Evolutionary conservation across 768 basidiomycete genomes (phyloP).

Genomic region (Hirschioporus abietinus): DNA sequence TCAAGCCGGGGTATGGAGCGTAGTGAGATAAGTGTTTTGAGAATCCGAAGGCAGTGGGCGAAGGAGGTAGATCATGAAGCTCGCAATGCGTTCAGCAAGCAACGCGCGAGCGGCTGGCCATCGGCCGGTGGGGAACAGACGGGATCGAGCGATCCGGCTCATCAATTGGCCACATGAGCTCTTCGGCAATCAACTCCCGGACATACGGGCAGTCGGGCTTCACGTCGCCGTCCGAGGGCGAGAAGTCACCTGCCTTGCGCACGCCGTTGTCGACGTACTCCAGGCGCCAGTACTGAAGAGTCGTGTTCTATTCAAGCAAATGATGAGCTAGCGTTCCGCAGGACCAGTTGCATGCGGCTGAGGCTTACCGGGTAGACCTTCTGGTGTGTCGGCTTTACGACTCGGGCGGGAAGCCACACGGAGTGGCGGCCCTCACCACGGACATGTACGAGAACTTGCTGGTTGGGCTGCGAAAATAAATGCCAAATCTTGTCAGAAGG

Average conservation of each 20-base stretch:
- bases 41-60: too few relatives aligned
- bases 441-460: not conserved
- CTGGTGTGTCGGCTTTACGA: not conserved
- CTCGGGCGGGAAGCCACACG: not conserved
- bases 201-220: constrained; percentile 3
- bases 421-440: constrained; percentile 1
- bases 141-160: constrained; percentile 1
- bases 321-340: not conserved
- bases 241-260: constrained; percentile 1
- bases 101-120: not conserved
- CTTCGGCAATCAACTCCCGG: not conserved
- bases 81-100: not conserved
- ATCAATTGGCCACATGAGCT: constrained; percentile 4
- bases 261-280: not conserved
- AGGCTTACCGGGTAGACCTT: constrained; percentile 2
- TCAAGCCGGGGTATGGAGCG: not conserved
- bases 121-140: not conserved
- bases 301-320: not conserved
- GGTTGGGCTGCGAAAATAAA: not conserved
- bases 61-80: too few relatives aligned
- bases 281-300: not conserved
- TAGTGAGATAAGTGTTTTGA: not conserved
- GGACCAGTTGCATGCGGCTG: not conserved
- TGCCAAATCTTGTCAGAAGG: not conserved
- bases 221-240: not conserved